phyloP scores from a whole-genome alignment of 129 eudicot genomes.

The Pulicaria dysenterica region DNA sequence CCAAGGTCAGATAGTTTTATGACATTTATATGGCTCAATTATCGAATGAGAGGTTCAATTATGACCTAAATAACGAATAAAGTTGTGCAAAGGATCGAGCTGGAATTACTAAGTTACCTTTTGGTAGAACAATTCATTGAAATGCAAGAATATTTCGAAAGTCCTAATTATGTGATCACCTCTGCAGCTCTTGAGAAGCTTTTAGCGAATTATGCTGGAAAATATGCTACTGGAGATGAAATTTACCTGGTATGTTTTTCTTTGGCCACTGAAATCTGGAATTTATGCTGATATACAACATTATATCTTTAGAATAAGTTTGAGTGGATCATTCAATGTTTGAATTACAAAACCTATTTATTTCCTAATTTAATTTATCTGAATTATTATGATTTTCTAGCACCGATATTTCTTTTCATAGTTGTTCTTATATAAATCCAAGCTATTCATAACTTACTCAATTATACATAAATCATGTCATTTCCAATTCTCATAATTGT shows the following conservation, averaged over 20 bases:
- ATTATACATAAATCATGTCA: neutral
- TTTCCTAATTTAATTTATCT: neutral
- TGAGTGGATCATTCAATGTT: neutral
- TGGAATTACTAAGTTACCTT: neutral
- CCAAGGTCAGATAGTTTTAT: too few species aligned
- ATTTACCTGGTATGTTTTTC: slow-evolving; percentile 63
- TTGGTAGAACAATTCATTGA: neutral
- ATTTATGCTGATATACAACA: neutral
- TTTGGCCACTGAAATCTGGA: neutral
- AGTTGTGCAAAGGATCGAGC: neutral
- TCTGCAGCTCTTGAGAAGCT: slow-evolving; percentile 80
- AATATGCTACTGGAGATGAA: slow-evolving; percentile 86
- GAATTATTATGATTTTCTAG: neutral
- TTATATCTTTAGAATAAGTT: neutral
- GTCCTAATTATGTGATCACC: slow-evolving; percentile 24
- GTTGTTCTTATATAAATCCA: neutral
- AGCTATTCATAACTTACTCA: neutral
- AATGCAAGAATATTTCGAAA: neutral
- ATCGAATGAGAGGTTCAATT: neutral
- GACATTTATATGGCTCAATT: too few species aligned
- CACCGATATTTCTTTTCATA: neutral
- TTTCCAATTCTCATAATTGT: neutral
- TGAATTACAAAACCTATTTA: neutral
- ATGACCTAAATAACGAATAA: neutral
- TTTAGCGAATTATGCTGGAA: slow-evolving; percentile 64